Evolutionary conservation across 805 yeast species (phyloP), one percentile per base, ranked within the genome.

Genomic region (Ogataea nakhonphanomensis): DNA sequence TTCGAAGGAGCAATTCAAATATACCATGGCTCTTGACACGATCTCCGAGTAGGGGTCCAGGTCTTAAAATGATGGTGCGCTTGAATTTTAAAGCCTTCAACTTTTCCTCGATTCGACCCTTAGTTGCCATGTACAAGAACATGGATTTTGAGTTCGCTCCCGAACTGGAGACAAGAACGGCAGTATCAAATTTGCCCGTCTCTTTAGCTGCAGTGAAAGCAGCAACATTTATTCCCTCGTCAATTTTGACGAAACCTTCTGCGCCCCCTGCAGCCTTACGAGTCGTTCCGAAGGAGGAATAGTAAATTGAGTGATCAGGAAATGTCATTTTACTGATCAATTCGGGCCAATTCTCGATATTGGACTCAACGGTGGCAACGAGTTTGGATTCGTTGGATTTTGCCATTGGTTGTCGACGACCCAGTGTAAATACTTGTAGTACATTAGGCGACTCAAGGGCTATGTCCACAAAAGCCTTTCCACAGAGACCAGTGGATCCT

Each of bases 401-500:
- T 34, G 64, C 22, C 5, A 29, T 21, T 25, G 71, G 71, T 22
- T 55, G 66, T 38, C 77, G 67, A 55, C 93, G 73, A 3, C 78
- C 59, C 3, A 84, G 47, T 4, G 87, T 70, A 26, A 62, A 62
- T 5, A 82, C 57, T 14, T 67, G 61, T 2, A 59, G 39, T 28
- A 73, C 66, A 3, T 61, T 51, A 1, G 64, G 43, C 3, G 74
- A 59, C 8, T 54, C 45, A 27, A 61, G 59, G 5, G 76, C 75
- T 20, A 61, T 61, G 39, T 67, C 71, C 39, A 85, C 56, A 44
- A 85, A 71, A 17, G 66, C 70, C 17, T 68, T 51, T 7, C 95
- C 96, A 41, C 83, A 81, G 14, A 86, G 64, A 2, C 96, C 96
- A 1, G 95, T 87, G 22, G 89, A 73, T 2, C 96, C 96, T 31